Base-by-base conservation (phyloP, 371 early-diverging fungal genomes). In the Mucor ambiguus region DNA sequence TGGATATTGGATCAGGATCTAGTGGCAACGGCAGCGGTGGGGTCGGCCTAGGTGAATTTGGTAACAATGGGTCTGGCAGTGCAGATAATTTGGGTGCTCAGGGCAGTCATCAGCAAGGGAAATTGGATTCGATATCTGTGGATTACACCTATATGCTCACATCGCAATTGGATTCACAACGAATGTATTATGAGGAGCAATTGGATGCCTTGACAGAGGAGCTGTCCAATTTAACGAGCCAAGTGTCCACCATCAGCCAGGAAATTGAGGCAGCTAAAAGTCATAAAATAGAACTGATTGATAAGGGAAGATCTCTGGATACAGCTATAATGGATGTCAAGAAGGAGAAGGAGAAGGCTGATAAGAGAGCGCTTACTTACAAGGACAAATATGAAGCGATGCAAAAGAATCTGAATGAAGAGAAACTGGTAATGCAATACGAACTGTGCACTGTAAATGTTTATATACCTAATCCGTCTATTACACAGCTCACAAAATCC, bases 151-250 rank as follows among this genome's bases (percentile, higher is more conserved):
- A 91, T 48, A 74, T 96, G 49, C 76, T 96, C 22, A 87, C 88
- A 0, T 87, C 94, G 3, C 95, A 95, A 70, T 80, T 96, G 14
- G 95, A 93, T 56, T 92, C 96, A 14, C 97, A 96, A 67, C 85
- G 95, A 41, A 75, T 86, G n/a, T 93, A 90, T 76, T 96, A 92
- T 72, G 96, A 96, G 68, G 82, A 84, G 16, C 89, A 89, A 70
- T 76, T 93, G 41, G 74, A 78, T 4, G 71, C 85, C 4, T 63
- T 92, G 55, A 68, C 80, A 7, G 41, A 67, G 8, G 79, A 84
- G 49, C 52, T 89, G 14, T 71, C 85, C 12, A 61, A 76, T 2
- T 32, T 87, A 28, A 69, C 75, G 24, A 43, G 33, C 2, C 73
- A 69, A 26, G 26, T 67, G 18, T 57, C 64, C 26, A 20, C 52